These are phyloP conservation scores for Capsaspora owczarzaki DNA, from an alignment of 78 protist species.

Conservation along the genomic window DNA sequence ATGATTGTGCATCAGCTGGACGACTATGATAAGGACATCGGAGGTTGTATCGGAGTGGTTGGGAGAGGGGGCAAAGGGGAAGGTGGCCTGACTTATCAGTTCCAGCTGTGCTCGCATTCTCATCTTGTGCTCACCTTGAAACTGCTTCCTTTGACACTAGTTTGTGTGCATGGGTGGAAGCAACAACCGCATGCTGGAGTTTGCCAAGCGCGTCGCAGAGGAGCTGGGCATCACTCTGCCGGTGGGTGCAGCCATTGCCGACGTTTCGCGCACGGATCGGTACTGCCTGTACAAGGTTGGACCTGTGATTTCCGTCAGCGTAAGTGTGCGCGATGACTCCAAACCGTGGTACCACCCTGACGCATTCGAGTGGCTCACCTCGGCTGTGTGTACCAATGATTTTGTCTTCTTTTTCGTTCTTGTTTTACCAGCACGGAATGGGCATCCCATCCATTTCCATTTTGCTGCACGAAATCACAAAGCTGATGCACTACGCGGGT, in stretches of 20 bases:
- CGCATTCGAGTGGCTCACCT: too few species aligned
- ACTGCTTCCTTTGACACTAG: too few species aligned
- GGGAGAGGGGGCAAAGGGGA: too few species aligned
- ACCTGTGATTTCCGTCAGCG: constrained; percentile 14
- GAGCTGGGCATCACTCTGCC: neutral
- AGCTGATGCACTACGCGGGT: constrained; percentile 26
- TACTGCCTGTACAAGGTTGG: constrained; percentile 22
- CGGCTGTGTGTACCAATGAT: neutral
- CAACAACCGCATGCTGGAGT: constrained; percentile 1
- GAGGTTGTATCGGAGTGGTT: too few species aligned
- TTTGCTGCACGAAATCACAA: constrained; percentile 28
- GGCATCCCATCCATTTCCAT: constrained; percentile 36
- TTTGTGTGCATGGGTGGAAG: constrained; percentile 13
- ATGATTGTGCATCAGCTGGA: too few species aligned
- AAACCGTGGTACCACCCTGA: too few species aligned
- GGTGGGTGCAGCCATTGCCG: neutral
- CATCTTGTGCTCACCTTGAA: too few species aligned
- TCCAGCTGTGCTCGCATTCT: too few species aligned
- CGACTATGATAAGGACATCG: too few species aligned
- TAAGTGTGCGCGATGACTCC: too few species aligned
- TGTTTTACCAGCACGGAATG: constrained; percentile 32
- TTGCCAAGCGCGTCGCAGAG: neutral
- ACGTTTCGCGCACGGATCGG: constrained; percentile 3
- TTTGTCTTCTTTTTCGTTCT: neutral
- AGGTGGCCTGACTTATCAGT: too few species aligned